These are phyloP conservation scores for Thelephora terrestris DNA, from an alignment of 1,284 basidiomycete genomes.

Conservation along the genomic window DNA sequence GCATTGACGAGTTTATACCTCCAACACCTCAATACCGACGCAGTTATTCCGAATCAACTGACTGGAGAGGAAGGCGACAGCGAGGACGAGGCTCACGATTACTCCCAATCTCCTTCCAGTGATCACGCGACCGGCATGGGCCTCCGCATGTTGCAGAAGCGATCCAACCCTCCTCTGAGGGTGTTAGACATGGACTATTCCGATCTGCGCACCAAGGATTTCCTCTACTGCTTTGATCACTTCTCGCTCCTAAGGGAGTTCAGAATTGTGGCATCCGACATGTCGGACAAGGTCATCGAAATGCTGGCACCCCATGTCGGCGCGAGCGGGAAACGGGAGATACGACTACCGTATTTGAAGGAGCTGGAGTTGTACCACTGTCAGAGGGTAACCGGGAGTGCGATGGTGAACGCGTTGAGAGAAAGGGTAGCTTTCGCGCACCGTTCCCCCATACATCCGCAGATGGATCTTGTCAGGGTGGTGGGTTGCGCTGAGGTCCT, in stretches of 20 bases:
- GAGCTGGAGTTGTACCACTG: conserved; percentile 48
- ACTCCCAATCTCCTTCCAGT: conserved; percentile 62
- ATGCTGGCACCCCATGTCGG: conserved; percentile 37
- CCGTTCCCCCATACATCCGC: conserved; percentile 16
- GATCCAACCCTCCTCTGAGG: conserved; percentile 48
- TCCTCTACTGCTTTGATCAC: conserved; percentile 50
- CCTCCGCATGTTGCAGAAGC: conserved; percentile 48
- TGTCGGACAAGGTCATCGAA: conserved; percentile 59
- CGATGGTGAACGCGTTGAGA: conserved; percentile 40
- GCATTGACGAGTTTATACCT: conserved; percentile 48
- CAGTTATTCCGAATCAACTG: conserved; percentile 24
- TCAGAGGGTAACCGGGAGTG: conserved; percentile 48
- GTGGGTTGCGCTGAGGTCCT: conserved; percentile 38
- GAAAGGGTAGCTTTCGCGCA: conserved; percentile 43
- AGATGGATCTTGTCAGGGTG: conserved; percentile 35
- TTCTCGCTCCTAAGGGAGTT: conserved; percentile 47
- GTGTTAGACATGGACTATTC: conserved; percentile 67
- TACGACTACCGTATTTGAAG: conserved; percentile 44
- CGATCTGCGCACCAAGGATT: conserved; percentile 73
- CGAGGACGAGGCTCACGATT: conserved; percentile 62
- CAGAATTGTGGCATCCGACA: conserved; percentile 64
- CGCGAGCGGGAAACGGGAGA: conserved; percentile 10
- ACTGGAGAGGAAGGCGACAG: conserved; percentile 47
- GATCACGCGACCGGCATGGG: conserved; percentile 73
- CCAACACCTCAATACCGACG: conserved; percentile 55